Base-by-base conservation (phyloP, 2,329 filamentous ascomycete genomes). In the Microthyrium microscopicum region DNA sequence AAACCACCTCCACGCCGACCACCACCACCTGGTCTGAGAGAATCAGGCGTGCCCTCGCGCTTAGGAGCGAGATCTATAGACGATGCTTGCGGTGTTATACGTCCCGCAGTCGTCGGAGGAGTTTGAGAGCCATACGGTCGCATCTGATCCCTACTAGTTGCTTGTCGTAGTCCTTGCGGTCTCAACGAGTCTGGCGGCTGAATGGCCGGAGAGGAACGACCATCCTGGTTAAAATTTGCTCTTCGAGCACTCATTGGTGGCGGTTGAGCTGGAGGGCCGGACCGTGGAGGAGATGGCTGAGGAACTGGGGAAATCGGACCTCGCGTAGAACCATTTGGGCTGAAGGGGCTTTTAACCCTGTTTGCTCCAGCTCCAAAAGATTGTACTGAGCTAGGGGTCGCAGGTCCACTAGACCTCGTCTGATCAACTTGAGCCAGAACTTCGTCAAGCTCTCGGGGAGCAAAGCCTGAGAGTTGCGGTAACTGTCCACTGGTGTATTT, bases 401-500 rank as follows among this genome's bases (percentile, higher is more conserved):
- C n/a, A n/a, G 33, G 26, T 15, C 7, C 9, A 16, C 13, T 8
- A 31, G 35, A 20, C n/a, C n/a, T n/a, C n/a, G n/a, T n/a, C n/a
- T n/a, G n/a, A n/a, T n/a, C n/a, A n/a, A n/a, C n/a, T n/a, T n/a
- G n/a, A n/a, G n/a, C 31, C 13, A 78, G 60, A 29, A 95, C 69
- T 44, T 77, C 67, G 33, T 87, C 81, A 39, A 77, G 62, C 56
- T 94, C 84, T 39, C 68, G 70, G 33, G 71, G 66, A 44, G 87
- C 81, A 51, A 98, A 95, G 5, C 87, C 87, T 35, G 70, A 61
- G 33, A 98, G 64, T 38, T 79, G 70, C 2, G 89, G 89, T 20
- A 73, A 57, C 47, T 76, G 78, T 9, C 87, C 87, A 19, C 82
- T 80, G 1, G 89, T 95, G 51, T 95, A 98, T 57, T 95, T 98